Base-by-base conservation (phyloP, 2,329 filamentous ascomycete species). In the Diplodia scrobiculata region DNA sequence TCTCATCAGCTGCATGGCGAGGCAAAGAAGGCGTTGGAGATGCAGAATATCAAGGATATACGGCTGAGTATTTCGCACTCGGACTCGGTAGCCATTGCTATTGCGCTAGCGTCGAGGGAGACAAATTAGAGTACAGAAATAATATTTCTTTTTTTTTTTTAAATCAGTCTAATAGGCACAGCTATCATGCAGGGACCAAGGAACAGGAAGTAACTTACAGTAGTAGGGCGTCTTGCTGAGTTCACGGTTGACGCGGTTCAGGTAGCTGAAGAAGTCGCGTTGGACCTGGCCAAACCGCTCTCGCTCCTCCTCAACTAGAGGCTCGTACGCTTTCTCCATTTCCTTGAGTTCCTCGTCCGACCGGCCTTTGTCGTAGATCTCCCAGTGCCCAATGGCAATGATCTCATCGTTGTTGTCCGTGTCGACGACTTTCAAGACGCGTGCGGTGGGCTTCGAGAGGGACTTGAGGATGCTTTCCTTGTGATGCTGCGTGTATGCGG, bases 391-490 rank as follows among this genome's bases (percentile, higher is more conserved):
- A 10, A 58, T 29, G 25, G 65, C 67, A 27, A 77, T 68, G 10
- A 68, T 48, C 29, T 62, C 52, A n/a, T 68, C 60, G 21, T 48
- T 54, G 29, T 65, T 67, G n/a, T 68, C 65, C 10, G 67, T 58
- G 36, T 67, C 58, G 45, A 66, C 65, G 25, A 67, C 67, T 59
- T 68, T 68, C 29, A 68, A 36, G 27, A 36, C n/a, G 4, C 68
- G 68, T 5, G 71, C 67, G 55, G 75, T 73, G 0, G 69, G 66
- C 64, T 78, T 76, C 17, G 69, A 68, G 14, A 72, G 68, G 7
- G 70, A 71, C 32, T 76, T 74, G 45, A 72, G 53, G 48, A 74
- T 69, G 65, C 72, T 75, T 10, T 71, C 70, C 29, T 67, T 2
- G 58, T 53, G 48, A 68, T 71, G 41, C 71, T 67, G 3, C 68